Evolutionary conservation across 129 eudicot species (phyloP), one percentile per base, ranked within the genome.

Genomic region (Centella asiatica): DNA sequence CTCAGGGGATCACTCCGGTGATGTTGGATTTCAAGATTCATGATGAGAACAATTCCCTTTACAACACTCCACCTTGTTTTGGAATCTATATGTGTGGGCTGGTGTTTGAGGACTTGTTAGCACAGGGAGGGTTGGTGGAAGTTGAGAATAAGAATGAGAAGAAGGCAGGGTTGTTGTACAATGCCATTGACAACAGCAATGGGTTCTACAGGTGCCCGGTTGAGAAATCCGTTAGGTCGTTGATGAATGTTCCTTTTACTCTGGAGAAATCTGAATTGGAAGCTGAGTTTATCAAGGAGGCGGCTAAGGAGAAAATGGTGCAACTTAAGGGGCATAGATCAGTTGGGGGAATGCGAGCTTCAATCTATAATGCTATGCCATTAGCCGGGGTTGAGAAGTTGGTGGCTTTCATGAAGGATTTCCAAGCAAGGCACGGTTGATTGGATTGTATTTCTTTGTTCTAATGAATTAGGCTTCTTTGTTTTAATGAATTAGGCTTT

Each of bases 271-370:
- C 93, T 0, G 96, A 93, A 23, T 66, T 93, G 76, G 96, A 93
- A 52, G 89, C 69, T 1, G 95, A 76, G 73, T 93, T 93, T 66
- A 69, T 93, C 57, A 85, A 93, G 69, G 87, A 84, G 69, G 99
- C 99, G 9, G 88, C 89, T 0, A 76, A 78, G 57, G 92, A 87
- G 90, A 75, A 79, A 75, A 93, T 93, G 99, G 86, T 88, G 71
- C 90, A 86, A 51, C 85, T 93, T 22, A 93, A 93, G 79, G 99
- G 99, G 36, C 99, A 93, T 54, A 59, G 99, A 39, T 93, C 99
- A 18, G 99, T 93, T 66, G 99, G 99, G 12, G 99, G 99, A 3
- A 85, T 93, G 99, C 71, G 99, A 9, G 99, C 99, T 80, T 93
- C 99, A 1, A 88, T 93, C 14, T 93, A 93, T 36, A 93, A 93